phyloP scores from a whole-genome alignment of 345 rosid species.

The Salix exigua region DNA sequence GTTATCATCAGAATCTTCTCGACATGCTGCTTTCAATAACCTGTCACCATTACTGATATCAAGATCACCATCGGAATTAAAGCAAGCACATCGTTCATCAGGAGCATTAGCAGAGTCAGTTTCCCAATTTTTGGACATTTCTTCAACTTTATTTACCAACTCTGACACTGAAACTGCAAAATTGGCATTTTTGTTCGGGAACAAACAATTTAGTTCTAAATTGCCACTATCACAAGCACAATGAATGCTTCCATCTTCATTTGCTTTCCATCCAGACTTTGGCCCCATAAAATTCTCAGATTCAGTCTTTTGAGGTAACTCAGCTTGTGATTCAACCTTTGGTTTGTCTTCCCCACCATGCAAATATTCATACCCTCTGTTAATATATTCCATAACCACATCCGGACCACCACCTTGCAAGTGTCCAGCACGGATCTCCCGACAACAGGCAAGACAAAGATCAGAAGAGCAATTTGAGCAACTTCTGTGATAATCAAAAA shows the following conservation, averaged over 20 bases:
- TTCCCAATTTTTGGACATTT: slow-evolving; percentile 5
- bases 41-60: slow-evolving; percentile 19
- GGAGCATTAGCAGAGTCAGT: slow-evolving; percentile 1
- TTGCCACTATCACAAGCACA: slow-evolving; percentile 45
- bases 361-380: background rate
- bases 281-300: slow-evolving; percentile 11
- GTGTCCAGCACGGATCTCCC: background rate
- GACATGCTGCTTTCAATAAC: slow-evolving; percentile 52
- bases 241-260: slow-evolving; percentile 47
- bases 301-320: slow-evolving; percentile 9
- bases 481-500: slow-evolving; percentile 16
- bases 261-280: slow-evolving; percentile 42
- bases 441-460: slow-evolving; percentile 10
- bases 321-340: background rate
- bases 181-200: slow-evolving; percentile 10
- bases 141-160: slow-evolving; percentile 37
- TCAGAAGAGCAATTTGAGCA: slow-evolving; percentile 3
- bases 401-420: background rate
- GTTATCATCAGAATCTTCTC: slow-evolving; percentile 49
- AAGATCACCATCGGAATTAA: slow-evolving; percentile 30
- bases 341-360: background rate
- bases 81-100: slow-evolving; percentile 40
- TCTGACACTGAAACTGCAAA: slow-evolving; percentile 26
- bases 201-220: slow-evolving; percentile 41
- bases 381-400: background rate